Percentiles rank a stretch among this genome's conserved stretches.
Evolutionary conservation across 1,284 basidiomycete genomes (phyloP).

Genomic region (Irpex sp.): DNA sequence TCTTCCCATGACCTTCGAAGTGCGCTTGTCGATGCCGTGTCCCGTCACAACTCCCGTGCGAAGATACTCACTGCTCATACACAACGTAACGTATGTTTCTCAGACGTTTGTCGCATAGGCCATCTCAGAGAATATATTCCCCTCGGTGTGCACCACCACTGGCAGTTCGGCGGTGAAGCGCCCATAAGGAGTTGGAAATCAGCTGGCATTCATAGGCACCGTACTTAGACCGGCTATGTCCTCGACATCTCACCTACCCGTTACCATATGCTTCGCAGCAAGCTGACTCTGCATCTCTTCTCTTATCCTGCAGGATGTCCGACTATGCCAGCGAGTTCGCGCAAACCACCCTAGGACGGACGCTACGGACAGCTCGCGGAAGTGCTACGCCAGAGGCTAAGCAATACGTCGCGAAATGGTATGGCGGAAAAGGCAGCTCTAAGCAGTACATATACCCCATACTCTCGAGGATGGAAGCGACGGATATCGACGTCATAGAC

Average conservation of each 20-base stretch:
- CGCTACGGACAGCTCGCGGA: not conserved
- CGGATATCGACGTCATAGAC: slow-evolving; percentile 13
- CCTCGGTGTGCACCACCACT: too few relatives aligned
- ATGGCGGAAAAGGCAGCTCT: not conserved
- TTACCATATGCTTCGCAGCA: not conserved
- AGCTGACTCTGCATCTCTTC: not conserved
- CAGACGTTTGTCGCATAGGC: too few relatives aligned
- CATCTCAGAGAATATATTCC: too few relatives aligned
- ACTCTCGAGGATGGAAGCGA: slow-evolving; percentile 9
- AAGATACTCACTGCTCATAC: too few relatives aligned
- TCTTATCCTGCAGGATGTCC: not conserved
- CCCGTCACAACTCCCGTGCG: too few relatives aligned
- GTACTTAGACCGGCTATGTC: not conserved
- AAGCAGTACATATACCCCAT: not conserved
- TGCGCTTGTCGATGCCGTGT: too few relatives aligned
- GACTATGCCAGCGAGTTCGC: not conserved
- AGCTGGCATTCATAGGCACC: not conserved
- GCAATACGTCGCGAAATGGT: not conserved
- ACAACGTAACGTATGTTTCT: too few relatives aligned
- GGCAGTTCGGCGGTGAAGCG: not conserved
- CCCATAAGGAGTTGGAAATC: not conserved
- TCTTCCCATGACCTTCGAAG: not conserved
- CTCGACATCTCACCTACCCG: not conserved
- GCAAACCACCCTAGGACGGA: not conserved
- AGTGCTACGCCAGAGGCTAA: not conserved